Conservation (phyloP, 805 yeast genomes). For the Cyberlindnera suaveolens region DNA sequence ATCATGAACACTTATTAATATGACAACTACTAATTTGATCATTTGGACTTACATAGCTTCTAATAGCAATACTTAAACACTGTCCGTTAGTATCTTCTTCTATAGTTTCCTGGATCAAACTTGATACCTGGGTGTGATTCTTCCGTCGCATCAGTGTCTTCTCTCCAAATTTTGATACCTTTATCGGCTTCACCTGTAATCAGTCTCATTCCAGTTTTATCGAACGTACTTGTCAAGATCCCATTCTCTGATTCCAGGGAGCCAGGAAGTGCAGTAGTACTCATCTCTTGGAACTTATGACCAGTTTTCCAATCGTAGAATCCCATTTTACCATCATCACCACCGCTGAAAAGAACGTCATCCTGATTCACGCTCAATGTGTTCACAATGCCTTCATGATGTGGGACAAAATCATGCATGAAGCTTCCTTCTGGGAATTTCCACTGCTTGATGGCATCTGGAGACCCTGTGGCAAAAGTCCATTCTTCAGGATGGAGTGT, state of each 20-base stretch:
- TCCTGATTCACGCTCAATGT: conserved; percentile 56
- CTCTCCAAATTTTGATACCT: conserved; percentile 70
- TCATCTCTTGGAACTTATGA: conserved; percentile 45
- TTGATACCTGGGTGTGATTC: conserved; percentile 21
- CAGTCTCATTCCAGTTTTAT: conserved; percentile 70
- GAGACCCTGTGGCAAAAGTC: conserved; percentile 75
- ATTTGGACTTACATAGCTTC: too few species aligned
- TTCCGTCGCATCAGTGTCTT: conserved; percentile 29
- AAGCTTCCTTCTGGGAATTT: conserved; percentile 70
- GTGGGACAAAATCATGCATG: conserved; percentile 47
- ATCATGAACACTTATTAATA: not conserved
- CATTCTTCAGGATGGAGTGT: conserved; percentile 60
- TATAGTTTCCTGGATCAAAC: conserved; percentile 17
- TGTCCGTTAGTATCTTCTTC: conserved; percentile 12
- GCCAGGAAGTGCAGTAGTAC: conserved; percentile 61
- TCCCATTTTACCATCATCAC: conserved; percentile 73
- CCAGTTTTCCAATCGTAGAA: conserved; percentile 79
- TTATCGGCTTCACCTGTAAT: conserved; percentile 91
- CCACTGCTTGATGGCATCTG: conserved; percentile 83
- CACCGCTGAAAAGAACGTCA: conserved; percentile 71
- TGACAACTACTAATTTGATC: not conserved
- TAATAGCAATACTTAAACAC: not conserved
- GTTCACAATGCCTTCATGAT: conserved; percentile 52
- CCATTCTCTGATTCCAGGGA: conserved; percentile 62
- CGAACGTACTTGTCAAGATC: conserved; percentile 66